Base-by-base conservation (phyloP, 164 flowering plant species). In the Dillenia turbinata region DNA sequence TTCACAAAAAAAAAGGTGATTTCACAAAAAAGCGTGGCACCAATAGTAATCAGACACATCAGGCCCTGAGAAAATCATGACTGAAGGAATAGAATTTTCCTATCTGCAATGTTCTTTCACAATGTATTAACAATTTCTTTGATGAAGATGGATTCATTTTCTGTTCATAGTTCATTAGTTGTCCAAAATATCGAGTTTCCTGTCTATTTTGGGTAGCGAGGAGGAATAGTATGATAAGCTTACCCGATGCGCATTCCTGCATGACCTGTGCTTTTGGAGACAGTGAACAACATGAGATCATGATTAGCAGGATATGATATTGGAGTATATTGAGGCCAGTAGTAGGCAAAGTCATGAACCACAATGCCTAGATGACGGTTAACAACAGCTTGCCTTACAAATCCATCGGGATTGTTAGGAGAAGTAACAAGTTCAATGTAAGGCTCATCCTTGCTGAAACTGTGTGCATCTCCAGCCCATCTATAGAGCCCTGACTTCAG, bases 231-330 rank as follows among this genome's bases (percentile, higher is more conserved):
- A 60, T 46, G 13, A 54, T 17, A 4, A 49, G 43, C 73, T 69
- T 68, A 94, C 99, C 99, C 99, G 47, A 94, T 82, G 11, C 99
- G 90, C 10, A 75, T 72, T 1, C 97, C 99, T 10, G 99, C 99
- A 67, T 92, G 99, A n/a, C 99, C 99, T 1, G 97, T 91, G 78
- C 81, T 68, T 54, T 94, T 94, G 1, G 99, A 91, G 66, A 85
- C 75, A 0, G 99, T 94, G 72, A 94, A 94, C 12, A 94, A 73
- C 92, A 90, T 86, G 33, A 94, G 60, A 17, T 94, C 96, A 59
- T 88, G 75, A 49, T 88, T 87, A 3, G 88, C 90, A 0, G 77
- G 73, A 15, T 68, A 64, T 1, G 85, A 54, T 13, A 92, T 89
- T 0, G 98, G 85, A 11, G 95, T 80, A 40, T 89, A 92, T 44